Base-by-base conservation (phyloP, 2,329 filamentous ascomycete species). In the Incumbomyces delicatus region DNA sequence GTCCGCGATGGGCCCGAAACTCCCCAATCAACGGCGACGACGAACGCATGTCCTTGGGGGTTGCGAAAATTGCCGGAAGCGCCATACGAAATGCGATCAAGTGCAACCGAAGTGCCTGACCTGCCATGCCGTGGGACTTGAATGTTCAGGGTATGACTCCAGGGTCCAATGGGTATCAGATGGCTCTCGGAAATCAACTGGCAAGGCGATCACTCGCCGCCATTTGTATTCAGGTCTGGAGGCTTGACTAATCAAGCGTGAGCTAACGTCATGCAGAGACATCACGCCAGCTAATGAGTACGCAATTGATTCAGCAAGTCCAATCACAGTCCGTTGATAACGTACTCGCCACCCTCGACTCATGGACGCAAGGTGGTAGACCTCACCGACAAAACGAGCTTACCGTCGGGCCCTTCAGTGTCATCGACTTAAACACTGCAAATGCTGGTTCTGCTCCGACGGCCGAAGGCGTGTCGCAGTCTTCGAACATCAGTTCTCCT, bases 81-180 rank as follows among this genome's bases (percentile, higher is more conserved):
- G 62, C 29, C 62, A 65, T 51, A 57, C 63, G 29, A 65, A 63
- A 55, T 66, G 63, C 44, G 63, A 66, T 39, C 61, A 65, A 41
- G 58, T 55, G 46, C 56, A 57, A 31, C 62, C 63, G 18, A 48
- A 51, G 2, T 66, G 63, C 46, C 51, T 57, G 13, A 63, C 55
- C 1, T 65, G 63, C 46, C 57, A 50, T 7, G 53, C 54, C 10
- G 43, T 60, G 6, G 59, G 59, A 1, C 47, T 62, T 2, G 29
- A 47, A 12, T 65, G 63, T 31, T 60, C 63, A 42, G 60, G 61
- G 1, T 63, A 61, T 35, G 53, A 55, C 6, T 53, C 58, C 42
- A 57, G 60, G 18, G 53, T 64, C 14, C 55, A 56, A 33, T 64
- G 60, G 61, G 57, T 63, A 50, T 52, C 53, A 32, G 52, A 53